Evolutionary conservation across 805 yeast genomes (phyloP).

Genomic region (Starmerella davenportii): DNA sequence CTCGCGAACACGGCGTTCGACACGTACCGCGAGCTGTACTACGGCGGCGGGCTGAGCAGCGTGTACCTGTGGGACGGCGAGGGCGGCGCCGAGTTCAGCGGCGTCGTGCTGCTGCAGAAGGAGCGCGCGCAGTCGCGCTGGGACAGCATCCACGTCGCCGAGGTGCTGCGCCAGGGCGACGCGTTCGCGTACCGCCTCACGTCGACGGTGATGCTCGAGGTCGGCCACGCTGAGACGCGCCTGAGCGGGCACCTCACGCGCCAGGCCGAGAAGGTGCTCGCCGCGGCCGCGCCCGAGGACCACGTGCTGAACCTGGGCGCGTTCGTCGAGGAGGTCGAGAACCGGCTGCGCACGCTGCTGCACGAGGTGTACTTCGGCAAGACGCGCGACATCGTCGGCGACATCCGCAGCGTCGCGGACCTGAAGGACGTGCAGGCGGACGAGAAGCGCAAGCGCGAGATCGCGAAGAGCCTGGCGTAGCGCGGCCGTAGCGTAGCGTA

Average conservation of each 20-base stretch:
- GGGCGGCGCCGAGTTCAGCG: slow-evolving; percentile 48
- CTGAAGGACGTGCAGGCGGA: slow-evolving; percentile 26
- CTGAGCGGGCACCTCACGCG: slow-evolving; percentile 75
- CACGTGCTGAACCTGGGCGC: slow-evolving; percentile 78
- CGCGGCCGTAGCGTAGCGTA: too few relatives aligned
- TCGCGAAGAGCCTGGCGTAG: slow-evolving; percentile 21
- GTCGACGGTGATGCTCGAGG: slow-evolving; percentile 68
- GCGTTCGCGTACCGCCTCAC: slow-evolving; percentile 50
- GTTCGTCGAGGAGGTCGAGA: slow-evolving; percentile 73
- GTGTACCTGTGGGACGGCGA: slow-evolving; percentile 83
- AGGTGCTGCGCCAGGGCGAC: slow-evolving; percentile 31
- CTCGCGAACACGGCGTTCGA: slow-evolving; percentile 83
- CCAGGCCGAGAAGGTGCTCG: slow-evolving; percentile 41
- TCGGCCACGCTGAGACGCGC: slow-evolving; percentile 29
- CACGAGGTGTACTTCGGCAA: slow-evolving; percentile 93
- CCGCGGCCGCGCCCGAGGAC: slow-evolving; percentile 33
- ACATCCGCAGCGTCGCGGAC: slow-evolving; percentile 33
- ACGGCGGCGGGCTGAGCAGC: slow-evolving; percentile 83
- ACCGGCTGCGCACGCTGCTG: slow-evolving; percentile 64
- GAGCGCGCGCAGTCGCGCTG: slow-evolving; percentile 28
- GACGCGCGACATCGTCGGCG: slow-evolving; percentile 71
- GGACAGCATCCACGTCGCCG: slow-evolving; percentile 92
- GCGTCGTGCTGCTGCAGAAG: slow-evolving; percentile 75
- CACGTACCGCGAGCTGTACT: slow-evolving; percentile 79
- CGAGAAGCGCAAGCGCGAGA: slow-evolving; percentile 26